A percentile compares a stretch with the other conserved stretches of the same genome.
These are phyloP conservation scores for Fusarium metavorans DNA, from an alignment of 2,329 filamentous ascomycete genomes.

Conservation along the genomic window DNA sequence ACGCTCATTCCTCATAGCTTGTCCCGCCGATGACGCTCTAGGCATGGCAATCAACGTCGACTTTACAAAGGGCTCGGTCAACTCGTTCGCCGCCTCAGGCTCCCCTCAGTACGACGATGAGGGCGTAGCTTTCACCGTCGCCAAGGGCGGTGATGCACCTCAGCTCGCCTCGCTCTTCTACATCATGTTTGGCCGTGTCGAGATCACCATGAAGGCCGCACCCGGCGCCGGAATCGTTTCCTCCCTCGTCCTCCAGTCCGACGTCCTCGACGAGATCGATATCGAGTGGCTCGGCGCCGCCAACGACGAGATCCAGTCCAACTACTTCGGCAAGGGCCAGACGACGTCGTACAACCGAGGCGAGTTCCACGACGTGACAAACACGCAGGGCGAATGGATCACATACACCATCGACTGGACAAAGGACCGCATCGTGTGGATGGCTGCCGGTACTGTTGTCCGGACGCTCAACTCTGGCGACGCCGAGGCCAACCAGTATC, in stretches of 20 bases:
- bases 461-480: slow-evolving; percentile 78
- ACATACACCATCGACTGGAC: slow-evolving; percentile 97
- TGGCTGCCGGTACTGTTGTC: slow-evolving; percentile 81
- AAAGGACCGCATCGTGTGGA: slow-evolving; percentile 85
- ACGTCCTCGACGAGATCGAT: slow-evolving; percentile 95
- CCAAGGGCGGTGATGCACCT: slow-evolving; percentile 83
- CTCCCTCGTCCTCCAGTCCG: slow-evolving; percentile 90
- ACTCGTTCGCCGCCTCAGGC: slow-evolving; percentile 80
- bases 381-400: slow-evolving; percentile 81
- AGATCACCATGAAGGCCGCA: slow-evolving; percentile 86
- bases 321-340: slow-evolving; percentile 96
- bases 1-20: slow-evolving; percentile 56
- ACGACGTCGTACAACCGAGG: slow-evolving; percentile 89
- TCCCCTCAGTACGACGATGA: slow-evolving; percentile 79
- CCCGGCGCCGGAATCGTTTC: slow-evolving; percentile 93
- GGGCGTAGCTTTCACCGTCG: slow-evolving; percentile 85
- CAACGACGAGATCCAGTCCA: slow-evolving; percentile 84
- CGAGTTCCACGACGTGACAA: slow-evolving; percentile 76
- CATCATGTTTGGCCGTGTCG: slow-evolving; percentile 98
- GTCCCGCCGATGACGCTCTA: slow-evolving; percentile 82
- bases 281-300: slow-evolving; percentile 94
- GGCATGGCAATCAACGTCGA: slow-evolving; percentile 86
- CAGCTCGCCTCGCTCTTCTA: slow-evolving; percentile 93
- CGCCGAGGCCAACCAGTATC: slow-evolving; percentile 81
- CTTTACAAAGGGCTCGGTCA: slow-evolving; percentile 81